Percentiles rank a stretch among this genome's conserved stretches.
Conservation (phyloP, 1,284 basidiomycete genomes). For the Prillingera fragicola region DNA sequence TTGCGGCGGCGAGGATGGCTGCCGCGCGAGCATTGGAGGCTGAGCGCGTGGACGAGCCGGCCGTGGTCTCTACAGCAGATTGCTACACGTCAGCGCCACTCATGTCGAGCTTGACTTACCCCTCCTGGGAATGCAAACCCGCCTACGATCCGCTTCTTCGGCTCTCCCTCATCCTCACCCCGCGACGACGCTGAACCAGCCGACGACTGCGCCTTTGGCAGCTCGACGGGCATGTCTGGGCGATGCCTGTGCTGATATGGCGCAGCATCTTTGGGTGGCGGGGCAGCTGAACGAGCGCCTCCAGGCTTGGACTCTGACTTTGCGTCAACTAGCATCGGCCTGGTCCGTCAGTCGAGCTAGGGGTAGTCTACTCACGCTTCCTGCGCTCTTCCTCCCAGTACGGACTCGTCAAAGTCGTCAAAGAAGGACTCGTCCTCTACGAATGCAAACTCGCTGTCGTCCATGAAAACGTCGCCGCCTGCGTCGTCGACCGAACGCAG, state of each 20-base stretch:
- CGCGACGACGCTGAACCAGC: not conserved
- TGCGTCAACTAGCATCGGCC: slow-evolving; percentile 5
- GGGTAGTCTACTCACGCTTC: slow-evolving; percentile 10
- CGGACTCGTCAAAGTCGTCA: slow-evolving; percentile 19
- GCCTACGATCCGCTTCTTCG: slow-evolving; percentile 14
- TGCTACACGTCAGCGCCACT: not conserved
- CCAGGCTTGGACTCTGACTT: slow-evolving; percentile 1
- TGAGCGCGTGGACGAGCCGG: not conserved
- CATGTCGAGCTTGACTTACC: too few relatives aligned
- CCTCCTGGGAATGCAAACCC: slow-evolving; percentile 2
- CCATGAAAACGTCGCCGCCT: slow-evolving; percentile 14
- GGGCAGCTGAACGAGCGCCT: slow-evolving; percentile 1
- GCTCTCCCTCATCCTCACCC: slow-evolving; percentile 1
- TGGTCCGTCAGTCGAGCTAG: not conserved
- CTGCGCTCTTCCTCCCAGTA: too few relatives aligned
- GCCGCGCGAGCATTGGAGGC: slow-evolving; percentile 13
- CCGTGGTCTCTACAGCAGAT: too few relatives aligned
- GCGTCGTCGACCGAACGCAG: slow-evolving; percentile 26
- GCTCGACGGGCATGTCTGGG: slow-evolving; percentile 24
- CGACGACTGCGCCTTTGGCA: not conserved
- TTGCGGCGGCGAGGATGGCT: slow-evolving; percentile 22
- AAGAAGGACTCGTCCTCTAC: slow-evolving; percentile 31
- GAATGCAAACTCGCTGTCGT: slow-evolving; percentile 26
- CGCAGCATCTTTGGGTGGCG: slow-evolving; percentile 2
- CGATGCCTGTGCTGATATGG: slow-evolving; percentile 41